Conservation (phyloP, 768 basidiomycete genomes). For the Leccinellum rugosiceps region DNA sequence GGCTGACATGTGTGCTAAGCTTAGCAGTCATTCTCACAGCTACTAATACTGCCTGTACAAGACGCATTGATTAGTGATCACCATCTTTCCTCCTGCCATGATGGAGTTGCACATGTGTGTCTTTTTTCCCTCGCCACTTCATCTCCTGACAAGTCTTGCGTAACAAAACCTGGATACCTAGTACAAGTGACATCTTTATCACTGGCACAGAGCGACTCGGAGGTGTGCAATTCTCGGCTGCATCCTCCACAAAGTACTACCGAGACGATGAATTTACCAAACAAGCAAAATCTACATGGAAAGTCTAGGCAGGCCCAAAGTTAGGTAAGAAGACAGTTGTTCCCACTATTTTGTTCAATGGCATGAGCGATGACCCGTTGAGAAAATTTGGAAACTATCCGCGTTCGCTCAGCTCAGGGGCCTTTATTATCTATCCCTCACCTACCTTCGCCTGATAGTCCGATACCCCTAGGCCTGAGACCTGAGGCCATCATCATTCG, state of each 20-base stretch:
- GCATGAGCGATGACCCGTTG: conserved; percentile 2
- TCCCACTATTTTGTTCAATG: conserved; percentile 9
- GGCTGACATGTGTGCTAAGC: background rate
- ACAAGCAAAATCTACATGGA: conserved; percentile 16
- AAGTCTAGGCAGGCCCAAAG: background rate
- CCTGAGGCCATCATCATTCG: conserved; percentile 16
- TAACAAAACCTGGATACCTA: conserved; percentile 17
- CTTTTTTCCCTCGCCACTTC: background rate
- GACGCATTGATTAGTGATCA: too few species aligned
- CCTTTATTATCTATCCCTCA: conserved; percentile 28
- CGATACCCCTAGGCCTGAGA: conserved; percentile 9
- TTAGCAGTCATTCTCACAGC: too few species aligned
- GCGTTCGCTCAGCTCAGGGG: background rate
- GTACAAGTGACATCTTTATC: conserved; percentile 27
- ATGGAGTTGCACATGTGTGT: background rate
- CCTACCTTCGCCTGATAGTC: conserved; percentile 21
- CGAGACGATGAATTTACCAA: conserved; percentile 12
- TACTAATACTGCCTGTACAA: too few species aligned
- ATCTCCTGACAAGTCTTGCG: background rate
- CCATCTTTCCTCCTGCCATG: too few species aligned
- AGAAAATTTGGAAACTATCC: background rate
- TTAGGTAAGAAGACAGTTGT: background rate
- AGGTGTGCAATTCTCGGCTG: conserved; percentile 26
- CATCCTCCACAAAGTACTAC: conserved; percentile 11
- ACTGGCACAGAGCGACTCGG: too few species aligned